Evolutionary conservation across 1,284 basidiomycete species (phyloP).

Genomic region (Boletus hoseneyae): DNA sequence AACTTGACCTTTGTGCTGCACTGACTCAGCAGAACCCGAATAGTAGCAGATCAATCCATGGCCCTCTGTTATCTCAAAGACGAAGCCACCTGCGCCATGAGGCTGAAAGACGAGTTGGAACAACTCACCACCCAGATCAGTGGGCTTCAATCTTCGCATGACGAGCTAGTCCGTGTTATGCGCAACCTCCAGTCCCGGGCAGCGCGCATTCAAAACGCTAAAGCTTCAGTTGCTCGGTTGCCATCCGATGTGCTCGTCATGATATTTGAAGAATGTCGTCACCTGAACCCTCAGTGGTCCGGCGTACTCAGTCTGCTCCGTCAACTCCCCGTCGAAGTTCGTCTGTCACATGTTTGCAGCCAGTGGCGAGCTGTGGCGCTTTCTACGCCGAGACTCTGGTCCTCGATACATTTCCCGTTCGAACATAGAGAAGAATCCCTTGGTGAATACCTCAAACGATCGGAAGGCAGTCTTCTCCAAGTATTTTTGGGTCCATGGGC

Average conservation of each 20-base stretch:
- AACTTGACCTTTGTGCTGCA: neutral
- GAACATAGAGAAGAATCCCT: slow-evolving; percentile 31
- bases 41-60: slow-evolving; percentile 18
- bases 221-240: slow-evolving; percentile 28
- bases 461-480: slow-evolving; percentile 29
- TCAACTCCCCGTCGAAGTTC: slow-evolving; percentile 33
- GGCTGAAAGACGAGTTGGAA: slow-evolving; percentile 26
- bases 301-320: slow-evolving; percentile 34
- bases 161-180: slow-evolving; percentile 27
- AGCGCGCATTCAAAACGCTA: slow-evolving; percentile 31
- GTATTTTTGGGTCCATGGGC: slow-evolving; percentile 35
- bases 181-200: slow-evolving; percentile 29
- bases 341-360: slow-evolving; percentile 32
- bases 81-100: slow-evolving; percentile 6
- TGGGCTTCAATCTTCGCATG: slow-evolving; percentile 32
- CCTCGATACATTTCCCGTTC: slow-evolving; percentile 31
- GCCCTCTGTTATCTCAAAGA: slow-evolving; percentile 27
- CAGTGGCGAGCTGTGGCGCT: slow-evolving; percentile 34
- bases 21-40: slow-evolving; percentile 6
- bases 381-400: slow-evolving; percentile 31
- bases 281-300: slow-evolving; percentile 32
- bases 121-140: slow-evolving; percentile 26
- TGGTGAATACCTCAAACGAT: slow-evolving; percentile 31
- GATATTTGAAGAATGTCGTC: slow-evolving; percentile 33
- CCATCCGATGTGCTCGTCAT: slow-evolving; percentile 31